phyloP scores from a whole-genome alignment of 2,329 filamentous ascomycete genomes.

The Aureobasidium sp. region DNA sequence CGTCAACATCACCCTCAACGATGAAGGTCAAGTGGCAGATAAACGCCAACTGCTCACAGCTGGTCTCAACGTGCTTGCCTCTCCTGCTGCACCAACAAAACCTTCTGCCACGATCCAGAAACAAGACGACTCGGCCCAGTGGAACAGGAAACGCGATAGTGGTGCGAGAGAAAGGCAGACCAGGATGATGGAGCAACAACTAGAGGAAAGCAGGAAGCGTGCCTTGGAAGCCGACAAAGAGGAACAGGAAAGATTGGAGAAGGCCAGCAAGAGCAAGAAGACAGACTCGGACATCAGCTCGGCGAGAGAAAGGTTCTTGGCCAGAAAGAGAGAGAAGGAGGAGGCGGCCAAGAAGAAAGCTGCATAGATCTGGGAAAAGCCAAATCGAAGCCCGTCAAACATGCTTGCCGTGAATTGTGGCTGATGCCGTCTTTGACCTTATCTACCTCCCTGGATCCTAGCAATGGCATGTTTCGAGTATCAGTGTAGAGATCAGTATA shows the following conservation, averaged over 20 bases:
- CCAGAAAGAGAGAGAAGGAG: constrained; percentile 28
- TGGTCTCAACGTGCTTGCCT: constrained; percentile 60
- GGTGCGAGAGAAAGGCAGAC: constrained; percentile 69
- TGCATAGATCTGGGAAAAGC: constrained; percentile 31
- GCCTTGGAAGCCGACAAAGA: constrained; percentile 61
- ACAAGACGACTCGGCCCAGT: constrained; percentile 13
- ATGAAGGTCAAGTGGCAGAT: constrained; percentile 75
- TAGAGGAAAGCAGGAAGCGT: constrained; percentile 64
- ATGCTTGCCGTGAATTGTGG: no score
- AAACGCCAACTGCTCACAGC: constrained; percentile 71
- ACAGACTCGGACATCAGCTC: constrained; percentile 67
- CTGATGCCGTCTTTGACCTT: no score
- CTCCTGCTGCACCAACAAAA: not conserved
- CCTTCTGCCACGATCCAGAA: constrained; percentile 1
- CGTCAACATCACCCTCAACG: constrained; percentile 61
- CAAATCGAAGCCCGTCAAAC: no score
- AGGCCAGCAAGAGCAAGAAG: constrained; percentile 66
- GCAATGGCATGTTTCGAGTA: no score
- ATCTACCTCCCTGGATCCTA: no score
- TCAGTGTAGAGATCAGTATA: no score
- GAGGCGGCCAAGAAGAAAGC: not conserved
- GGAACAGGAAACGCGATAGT: constrained; percentile 18
- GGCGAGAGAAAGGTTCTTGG: constrained; percentile 71
- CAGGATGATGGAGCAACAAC: constrained; percentile 68
- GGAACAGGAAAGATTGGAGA: constrained; percentile 54